Evolutionary conservation across 2,329 filamentous ascomycete species (phyloP).

Genomic region (Neopestalotiopsis sp.): DNA sequence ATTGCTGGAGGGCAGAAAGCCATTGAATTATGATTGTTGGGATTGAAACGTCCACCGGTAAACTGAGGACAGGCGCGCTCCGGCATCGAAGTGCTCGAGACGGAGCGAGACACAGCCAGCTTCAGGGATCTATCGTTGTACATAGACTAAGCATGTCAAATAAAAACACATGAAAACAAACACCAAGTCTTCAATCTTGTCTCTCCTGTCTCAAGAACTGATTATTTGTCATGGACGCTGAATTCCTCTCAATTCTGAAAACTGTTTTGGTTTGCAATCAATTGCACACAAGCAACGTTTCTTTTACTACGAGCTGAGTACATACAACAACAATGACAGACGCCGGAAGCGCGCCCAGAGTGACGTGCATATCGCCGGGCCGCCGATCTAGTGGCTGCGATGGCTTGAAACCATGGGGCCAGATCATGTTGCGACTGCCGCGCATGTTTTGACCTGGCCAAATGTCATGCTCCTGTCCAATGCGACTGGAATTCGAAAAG

Average conservation of each 20-base stretch:
- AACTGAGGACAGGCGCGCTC: constrained; percentile 20
- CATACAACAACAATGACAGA: background rate
- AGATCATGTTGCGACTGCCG: background rate
- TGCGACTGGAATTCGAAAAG: no score
- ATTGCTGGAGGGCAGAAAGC: background rate
- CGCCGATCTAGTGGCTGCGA: background rate
- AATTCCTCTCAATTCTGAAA: no score
- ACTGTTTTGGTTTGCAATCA: no score
- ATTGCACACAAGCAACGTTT: no score
- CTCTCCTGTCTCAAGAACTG: no score
- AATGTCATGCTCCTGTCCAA: no score
- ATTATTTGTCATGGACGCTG: no score
- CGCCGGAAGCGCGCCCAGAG: background rate
- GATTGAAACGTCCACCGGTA: constrained; percentile 2
- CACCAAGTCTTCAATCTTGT: no score
- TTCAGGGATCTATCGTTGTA: constrained; percentile 2
- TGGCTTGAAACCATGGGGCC: background rate
- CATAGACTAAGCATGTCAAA: constrained; percentile 9
- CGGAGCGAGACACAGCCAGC: constrained; percentile 25
- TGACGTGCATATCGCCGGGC: background rate
- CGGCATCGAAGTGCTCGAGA: constrained; percentile 43
- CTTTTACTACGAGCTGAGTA: background rate
- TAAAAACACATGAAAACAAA: constrained; percentile 12
- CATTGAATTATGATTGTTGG: constrained; percentile 15
- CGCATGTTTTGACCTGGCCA: background rate